Percentiles rank a stretch among this genome's conserved stretches.
These are phyloP conservation scores for Dioszegia crocea DNA, from an alignment of 768 basidiomycete genomes.

Conservation along the genomic window DNA sequence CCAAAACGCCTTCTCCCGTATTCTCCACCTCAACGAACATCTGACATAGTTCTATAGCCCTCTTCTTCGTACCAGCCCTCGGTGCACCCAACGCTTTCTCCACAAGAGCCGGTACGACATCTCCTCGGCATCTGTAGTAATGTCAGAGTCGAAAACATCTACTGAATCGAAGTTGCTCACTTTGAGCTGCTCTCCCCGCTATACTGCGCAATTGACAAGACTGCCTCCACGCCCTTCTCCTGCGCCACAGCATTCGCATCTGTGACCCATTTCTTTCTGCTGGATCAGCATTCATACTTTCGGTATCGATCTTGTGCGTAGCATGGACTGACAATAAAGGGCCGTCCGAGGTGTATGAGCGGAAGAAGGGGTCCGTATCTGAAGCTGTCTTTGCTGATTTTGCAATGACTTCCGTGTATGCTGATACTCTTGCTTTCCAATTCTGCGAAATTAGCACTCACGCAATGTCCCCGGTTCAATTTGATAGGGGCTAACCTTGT, in stretches of 20 bases:
- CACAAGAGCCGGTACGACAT: conserved; percentile 81
- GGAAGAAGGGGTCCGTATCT: conserved; percentile 90
- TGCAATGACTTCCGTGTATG: conserved; percentile 80
- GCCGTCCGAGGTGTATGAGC: conserved; percentile 72
- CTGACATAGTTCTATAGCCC: conserved; percentile 76
- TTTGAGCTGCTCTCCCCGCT: conserved; percentile 80
- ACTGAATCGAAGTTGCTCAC: conserved; percentile 35
- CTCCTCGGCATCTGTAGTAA: conserved; percentile 24
- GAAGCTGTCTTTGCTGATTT: conserved; percentile 83
- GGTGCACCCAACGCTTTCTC: conserved; percentile 94
- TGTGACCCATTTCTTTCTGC: conserved; percentile 70
- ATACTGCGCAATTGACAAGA: conserved; percentile 79
- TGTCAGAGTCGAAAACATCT: not conserved
- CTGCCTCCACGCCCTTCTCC: conserved; percentile 91
- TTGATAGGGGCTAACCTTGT: conserved; percentile 58
- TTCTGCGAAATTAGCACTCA: conserved; percentile 56
- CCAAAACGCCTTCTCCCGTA: conserved; percentile 76
- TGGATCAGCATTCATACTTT: not conserved
- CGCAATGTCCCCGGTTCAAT: not conserved
- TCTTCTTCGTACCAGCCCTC: conserved; percentile 80
- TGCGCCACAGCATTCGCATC: conserved; percentile 96
- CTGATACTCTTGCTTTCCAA: conserved; percentile 96
- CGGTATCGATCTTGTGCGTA: not conserved
- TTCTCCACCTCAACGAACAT: conserved; percentile 95
- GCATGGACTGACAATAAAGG: conserved; percentile 59